Evolutionary conservation across 257 asterid genomes (phyloP).

Genomic region (Sherardia arvensis): DNA sequence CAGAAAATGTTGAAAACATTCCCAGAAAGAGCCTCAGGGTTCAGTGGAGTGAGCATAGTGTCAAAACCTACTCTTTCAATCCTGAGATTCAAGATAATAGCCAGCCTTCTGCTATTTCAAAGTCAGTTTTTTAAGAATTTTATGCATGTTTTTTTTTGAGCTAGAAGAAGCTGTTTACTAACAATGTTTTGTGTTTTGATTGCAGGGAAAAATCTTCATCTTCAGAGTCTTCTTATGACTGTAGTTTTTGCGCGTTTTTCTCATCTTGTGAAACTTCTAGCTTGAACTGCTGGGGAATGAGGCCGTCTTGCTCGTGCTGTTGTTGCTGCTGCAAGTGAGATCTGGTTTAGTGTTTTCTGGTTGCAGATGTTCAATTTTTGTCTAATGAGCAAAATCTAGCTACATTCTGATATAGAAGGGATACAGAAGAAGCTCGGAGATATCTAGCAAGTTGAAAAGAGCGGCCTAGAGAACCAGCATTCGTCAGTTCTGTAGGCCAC

Average conservation of each 20-base stretch:
- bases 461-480: no score
- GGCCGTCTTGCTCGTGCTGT: not conserved
- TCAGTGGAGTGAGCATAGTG: not conserved
- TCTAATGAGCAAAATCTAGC: not conserved
- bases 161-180: not conserved
- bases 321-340: conserved; percentile 11
- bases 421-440: not conserved
- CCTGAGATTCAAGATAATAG: conserved; percentile 35
- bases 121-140: conserved; percentile 27
- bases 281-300: not conserved
- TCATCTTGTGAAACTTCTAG: no score
- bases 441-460: no score
- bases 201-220: conserved; percentile 16
- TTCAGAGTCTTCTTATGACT: not conserved
- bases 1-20: conserved; percentile 16
- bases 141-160: not conserved
- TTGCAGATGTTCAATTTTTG: not conserved
- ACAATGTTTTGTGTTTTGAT: not conserved
- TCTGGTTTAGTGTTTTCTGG: no score
- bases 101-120: conserved; percentile 48
- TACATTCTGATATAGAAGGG: conserved; percentile 15
- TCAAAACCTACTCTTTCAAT: conserved; percentile 4
- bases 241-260: not conserved
- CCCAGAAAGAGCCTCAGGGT: not conserved
- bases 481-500: conserved; percentile 11